phyloP scores from a whole-genome alignment of 2,329 filamentous ascomycete genomes.

The Neocucurbitaria cava region DNA sequence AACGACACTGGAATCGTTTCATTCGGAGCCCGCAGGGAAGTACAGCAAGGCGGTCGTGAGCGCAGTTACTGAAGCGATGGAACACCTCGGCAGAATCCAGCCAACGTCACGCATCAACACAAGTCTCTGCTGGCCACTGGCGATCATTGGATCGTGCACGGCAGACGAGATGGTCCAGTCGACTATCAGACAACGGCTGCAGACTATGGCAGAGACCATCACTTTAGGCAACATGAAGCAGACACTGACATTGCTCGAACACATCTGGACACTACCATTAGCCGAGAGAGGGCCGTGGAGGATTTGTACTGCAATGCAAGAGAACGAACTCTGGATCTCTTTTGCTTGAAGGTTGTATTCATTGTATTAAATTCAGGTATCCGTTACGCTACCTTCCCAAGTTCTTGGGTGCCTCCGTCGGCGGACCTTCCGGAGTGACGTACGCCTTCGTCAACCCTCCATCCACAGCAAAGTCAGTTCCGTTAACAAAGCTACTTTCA shows the following conservation, averaged over 20 bases:
- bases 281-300: not conserved
- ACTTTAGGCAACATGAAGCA: not conserved
- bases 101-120: not conserved
- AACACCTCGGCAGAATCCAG: not conserved
- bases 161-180: not conserved
- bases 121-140: constrained; percentile 3
- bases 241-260: not conserved
- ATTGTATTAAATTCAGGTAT: not conserved
- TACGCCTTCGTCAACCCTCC: constrained; percentile 95
- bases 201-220: not conserved
- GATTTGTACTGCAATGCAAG: constrained; percentile 3
- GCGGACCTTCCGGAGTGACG: constrained; percentile 67
- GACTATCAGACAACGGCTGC: not conserved
- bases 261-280: not conserved
- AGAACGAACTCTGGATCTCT: constrained; percentile 1
- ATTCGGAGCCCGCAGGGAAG: too few relatives aligned
- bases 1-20: not conserved
- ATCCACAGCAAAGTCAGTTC: constrained; percentile 91
- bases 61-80: not conserved
- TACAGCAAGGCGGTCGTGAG: too few relatives aligned
- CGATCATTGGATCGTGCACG: not conserved
- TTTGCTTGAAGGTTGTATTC: not conserved
- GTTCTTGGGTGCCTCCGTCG: constrained; percentile 56
- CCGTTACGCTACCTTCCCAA: not conserved
- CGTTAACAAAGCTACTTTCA: constrained; percentile 89